A percentile compares a stretch with the other conserved stretches of the same genome.
phyloP scores from a whole-genome alignment of 768 basidiomycete genomes.

The Pisolithus marmoratus region DNA sequence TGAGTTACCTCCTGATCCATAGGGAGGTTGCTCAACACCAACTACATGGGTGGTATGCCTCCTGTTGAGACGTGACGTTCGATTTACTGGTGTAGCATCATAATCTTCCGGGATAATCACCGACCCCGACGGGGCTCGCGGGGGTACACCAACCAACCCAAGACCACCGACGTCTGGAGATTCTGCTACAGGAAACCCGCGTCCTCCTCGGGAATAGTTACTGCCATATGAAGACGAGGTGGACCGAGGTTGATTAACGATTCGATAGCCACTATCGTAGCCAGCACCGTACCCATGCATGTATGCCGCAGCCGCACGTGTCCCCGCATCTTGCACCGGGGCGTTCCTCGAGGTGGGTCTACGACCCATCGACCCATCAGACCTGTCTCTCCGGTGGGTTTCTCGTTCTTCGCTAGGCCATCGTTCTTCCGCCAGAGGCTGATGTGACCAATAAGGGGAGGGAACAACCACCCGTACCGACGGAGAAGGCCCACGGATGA shows the following conservation, averaged over 20 bases:
- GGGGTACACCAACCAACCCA: constrained; percentile 25
- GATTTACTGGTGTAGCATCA: constrained; percentile 18
- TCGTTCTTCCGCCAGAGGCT: constrained; percentile 24
- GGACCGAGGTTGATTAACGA: constrained; percentile 11
- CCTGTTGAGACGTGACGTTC: constrained; percentile 15
- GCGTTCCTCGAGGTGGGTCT: not conserved
- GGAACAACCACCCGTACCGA: constrained; percentile 28
- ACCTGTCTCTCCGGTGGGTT: not conserved
- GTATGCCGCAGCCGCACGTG: constrained; percentile 31
- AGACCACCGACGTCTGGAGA: constrained; percentile 23
- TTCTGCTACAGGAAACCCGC: constrained; percentile 23
- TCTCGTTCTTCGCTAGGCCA: constrained; percentile 24
- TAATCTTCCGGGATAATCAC: constrained; percentile 22
- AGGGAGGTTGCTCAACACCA: constrained; percentile 14
- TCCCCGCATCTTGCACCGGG: constrained; percentile 1
- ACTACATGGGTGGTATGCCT: constrained; percentile 20
- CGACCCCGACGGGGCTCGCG: constrained; percentile 12
- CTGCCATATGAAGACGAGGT: constrained; percentile 17
- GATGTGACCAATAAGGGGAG: constrained; percentile 26
- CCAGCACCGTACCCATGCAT: constrained; percentile 30
- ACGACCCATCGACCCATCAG: not conserved
- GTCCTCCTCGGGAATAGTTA: constrained; percentile 12
- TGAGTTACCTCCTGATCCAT: constrained; percentile 13
- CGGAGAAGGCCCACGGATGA: constrained; percentile 28
- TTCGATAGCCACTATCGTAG: constrained; percentile 25